Conservation (phyloP, 306 rosid species). For the Heteromeles arbutifolia region DNA sequence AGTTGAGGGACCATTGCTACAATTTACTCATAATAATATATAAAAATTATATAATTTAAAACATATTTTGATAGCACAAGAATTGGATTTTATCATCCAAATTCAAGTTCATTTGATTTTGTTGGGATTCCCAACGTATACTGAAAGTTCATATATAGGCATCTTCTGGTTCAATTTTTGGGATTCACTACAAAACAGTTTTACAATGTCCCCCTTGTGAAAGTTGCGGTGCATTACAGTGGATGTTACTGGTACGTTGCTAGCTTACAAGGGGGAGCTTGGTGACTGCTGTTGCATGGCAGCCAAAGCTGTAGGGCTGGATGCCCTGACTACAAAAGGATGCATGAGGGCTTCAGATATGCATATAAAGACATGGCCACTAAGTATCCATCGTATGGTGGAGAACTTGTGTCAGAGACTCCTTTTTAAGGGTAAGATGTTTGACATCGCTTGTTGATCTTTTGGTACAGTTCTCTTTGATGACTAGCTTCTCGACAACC, state of each 20-base stretch:
- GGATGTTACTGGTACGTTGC: slow-evolving; percentile 88
- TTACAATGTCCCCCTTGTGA: slow-evolving; percentile 52
- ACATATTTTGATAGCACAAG: too few relatives aligned
- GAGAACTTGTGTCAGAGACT: slow-evolving; percentile 87
- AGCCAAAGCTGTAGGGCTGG: slow-evolving; percentile 82
- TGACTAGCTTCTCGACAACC: slow-evolving; percentile 7
- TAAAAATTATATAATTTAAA: too few relatives aligned
- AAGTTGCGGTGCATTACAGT: slow-evolving; percentile 76
- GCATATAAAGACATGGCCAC: slow-evolving; percentile 88
- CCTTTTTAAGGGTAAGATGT: slow-evolving; percentile 75
- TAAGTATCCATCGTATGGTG: slow-evolving; percentile 84
- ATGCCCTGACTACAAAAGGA: slow-evolving; percentile 85
- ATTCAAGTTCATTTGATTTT: too few relatives aligned
- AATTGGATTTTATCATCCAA: too few relatives aligned
- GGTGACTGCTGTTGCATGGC: slow-evolving; percentile 99
- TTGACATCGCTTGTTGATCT: slow-evolving; percentile 6
- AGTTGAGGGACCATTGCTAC: too few relatives aligned
- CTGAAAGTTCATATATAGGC: background rate
- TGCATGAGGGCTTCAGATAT: slow-evolving; percentile 82
- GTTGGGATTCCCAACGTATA: background rate
- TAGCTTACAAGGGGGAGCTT: slow-evolving; percentile 95
- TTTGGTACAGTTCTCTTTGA: background rate
- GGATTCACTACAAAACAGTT: slow-evolving; percentile 7
- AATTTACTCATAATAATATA: too few relatives aligned
- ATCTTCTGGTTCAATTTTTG: background rate